Conservation (phyloP, 768 basidiomycete species). For the Suillus americanus region DNA sequence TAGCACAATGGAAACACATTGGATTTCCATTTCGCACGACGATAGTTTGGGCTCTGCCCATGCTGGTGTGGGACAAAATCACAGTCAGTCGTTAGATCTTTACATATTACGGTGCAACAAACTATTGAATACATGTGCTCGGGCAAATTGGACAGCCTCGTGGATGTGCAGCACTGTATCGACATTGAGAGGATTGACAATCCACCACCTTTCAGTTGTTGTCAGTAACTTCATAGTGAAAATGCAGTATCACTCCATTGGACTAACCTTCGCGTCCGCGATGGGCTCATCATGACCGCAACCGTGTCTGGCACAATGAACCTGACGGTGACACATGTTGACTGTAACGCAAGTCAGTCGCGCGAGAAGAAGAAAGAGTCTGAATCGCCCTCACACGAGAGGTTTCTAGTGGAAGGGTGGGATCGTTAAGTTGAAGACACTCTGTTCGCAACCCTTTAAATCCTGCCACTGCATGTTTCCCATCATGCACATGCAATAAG, state of each 20-base stretch:
- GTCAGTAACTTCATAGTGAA: background rate
- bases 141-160: conserved; percentile 36
- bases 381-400: background rate
- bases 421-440: background rate
- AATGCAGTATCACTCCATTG: conserved; percentile 2
- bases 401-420: background rate
- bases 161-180: conserved; percentile 41
- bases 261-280: conserved; percentile 30
- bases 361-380: background rate
- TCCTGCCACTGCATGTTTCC: conserved; percentile 7
- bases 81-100: conserved; percentile 16
- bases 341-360: background rate
- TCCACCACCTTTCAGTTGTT: conserved; percentile 42
- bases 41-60: conserved; percentile 22
- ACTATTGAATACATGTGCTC: conserved; percentile 43
- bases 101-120: conserved; percentile 10
- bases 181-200: conserved; percentile 39
- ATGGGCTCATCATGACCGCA: conserved; percentile 39
- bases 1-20: conserved; percentile 22
- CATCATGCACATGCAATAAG: conserved; percentile 10
- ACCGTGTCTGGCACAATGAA: conserved; percentile 34
- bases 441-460: conserved; percentile 22
- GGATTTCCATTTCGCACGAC: conserved; percentile 18
- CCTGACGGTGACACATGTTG: conserved; percentile 45
- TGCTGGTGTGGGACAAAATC: conserved; percentile 11